These are phyloP conservation scores for Erodium trifolium DNA, from an alignment of 441 rosid genomes.

Conservation along the genomic window DNA sequence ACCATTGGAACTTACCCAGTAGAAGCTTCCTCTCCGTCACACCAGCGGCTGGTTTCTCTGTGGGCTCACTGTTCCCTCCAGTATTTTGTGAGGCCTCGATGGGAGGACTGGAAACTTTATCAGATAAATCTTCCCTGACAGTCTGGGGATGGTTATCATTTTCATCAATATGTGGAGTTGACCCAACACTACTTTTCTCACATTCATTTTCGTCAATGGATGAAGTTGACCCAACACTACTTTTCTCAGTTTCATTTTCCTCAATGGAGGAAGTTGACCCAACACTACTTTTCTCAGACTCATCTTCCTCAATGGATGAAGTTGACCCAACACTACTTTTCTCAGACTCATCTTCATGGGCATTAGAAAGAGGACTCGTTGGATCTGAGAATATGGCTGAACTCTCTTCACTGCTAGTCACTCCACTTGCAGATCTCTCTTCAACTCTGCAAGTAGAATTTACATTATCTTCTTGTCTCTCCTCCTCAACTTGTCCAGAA, in stretches of 20 bases:
- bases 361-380: conserved; percentile 40
- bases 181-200: too few relatives aligned
- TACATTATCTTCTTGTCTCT: conserved; percentile 24
- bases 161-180: too few relatives aligned
- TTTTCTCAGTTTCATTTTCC: too few relatives aligned
- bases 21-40: conserved; percentile 47
- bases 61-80: conserved; percentile 24
- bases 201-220: too few relatives aligned
- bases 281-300: too few relatives aligned
- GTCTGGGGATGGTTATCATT: conserved; percentile 26
- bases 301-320: conserved; percentile 20
- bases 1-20: conserved; percentile 79
- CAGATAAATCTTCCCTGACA: conserved; percentile 29
- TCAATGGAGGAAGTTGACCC: too few relatives aligned
- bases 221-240: too few relatives aligned
- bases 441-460: conserved; percentile 24
- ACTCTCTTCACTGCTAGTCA: conserved; percentile 46
- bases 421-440: conserved; percentile 36
- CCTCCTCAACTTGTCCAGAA: conserved; percentile 21
- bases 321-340: conserved; percentile 54
- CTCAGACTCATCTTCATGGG: conserved; percentile 52
- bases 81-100: conserved; percentile 24
- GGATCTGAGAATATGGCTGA: conserved; percentile 48
- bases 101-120: conserved; percentile 40
- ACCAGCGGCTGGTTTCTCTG: conserved; percentile 24